phyloP scores from a whole-genome alignment of 306 rosid species.

The Purshia tridentata region DNA sequence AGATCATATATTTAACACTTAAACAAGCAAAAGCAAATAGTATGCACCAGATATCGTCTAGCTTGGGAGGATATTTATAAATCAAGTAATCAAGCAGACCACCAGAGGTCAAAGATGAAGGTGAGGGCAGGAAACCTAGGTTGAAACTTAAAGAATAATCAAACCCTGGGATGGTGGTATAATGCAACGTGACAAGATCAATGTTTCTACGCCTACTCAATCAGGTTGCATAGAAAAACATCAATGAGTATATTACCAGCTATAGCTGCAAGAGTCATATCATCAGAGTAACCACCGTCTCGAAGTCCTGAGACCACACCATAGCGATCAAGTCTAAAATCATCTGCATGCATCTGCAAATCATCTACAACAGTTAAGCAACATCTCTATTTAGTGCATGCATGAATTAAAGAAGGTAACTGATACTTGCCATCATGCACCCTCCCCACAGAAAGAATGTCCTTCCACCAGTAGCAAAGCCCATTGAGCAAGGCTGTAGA shows the following conservation, averaged over 20 bases:
- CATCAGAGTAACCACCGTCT: slow-evolving; percentile 98
- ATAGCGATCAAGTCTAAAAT: slow-evolving; percentile 69
- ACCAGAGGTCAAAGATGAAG: not conserved
- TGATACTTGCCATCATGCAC: slow-evolving; percentile 96
- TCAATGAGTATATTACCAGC: slow-evolving; percentile 50
- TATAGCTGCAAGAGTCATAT: slow-evolving; percentile 98
- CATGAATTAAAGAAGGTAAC: slow-evolving; percentile 18
- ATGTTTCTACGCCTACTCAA: not conserved
- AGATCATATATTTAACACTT: too few relatives aligned
- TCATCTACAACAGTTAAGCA: slow-evolving; percentile 31
- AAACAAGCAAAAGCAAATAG: too few relatives aligned
- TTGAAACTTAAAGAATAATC: not conserved
- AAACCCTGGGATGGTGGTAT: not conserved
- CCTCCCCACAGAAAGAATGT: slow-evolving; percentile 99
- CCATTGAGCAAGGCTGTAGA: slow-evolving; percentile 97
- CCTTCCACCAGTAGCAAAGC: slow-evolving; percentile 98
- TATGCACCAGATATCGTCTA: not conserved
- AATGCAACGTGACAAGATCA: not conserved
- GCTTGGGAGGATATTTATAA: too few relatives aligned
- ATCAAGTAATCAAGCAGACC: not conserved
- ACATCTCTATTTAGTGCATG: slow-evolving; percentile 8
- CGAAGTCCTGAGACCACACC: slow-evolving; percentile 83
- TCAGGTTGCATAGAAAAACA: not conserved
- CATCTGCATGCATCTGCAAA: slow-evolving; percentile 94
- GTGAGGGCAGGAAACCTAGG: not conserved